A percentile compares a stretch with the other conserved stretches of the same genome.
Evolutionary conservation across 78 protist genomes (phyloP).

Genomic region (Polysphondylium violaceum): DNA sequence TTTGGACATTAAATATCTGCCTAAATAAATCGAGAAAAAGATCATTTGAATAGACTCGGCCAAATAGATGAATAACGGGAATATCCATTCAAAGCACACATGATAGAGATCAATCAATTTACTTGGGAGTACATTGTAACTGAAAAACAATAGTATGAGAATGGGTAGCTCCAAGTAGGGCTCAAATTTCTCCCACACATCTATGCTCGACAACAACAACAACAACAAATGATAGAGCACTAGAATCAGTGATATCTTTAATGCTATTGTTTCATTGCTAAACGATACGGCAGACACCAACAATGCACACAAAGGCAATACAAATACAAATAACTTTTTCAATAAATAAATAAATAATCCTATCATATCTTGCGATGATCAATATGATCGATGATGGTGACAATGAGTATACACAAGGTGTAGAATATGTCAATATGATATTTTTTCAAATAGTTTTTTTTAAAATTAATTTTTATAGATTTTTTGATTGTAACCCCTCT

Average conservation of each 20-base stretch:
- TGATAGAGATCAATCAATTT: neutral
- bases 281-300: slow-evolving; percentile 6
- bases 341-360: too few species aligned
- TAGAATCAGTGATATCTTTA: neutral
- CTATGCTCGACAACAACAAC: slow-evolving; percentile 1
- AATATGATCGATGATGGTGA: too few species aligned
- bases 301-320: neutral
- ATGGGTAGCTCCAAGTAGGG: slow-evolving; percentile 11
- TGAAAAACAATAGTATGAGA: neutral
- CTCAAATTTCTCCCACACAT: neutral
- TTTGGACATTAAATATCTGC: neutral
- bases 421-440: too few species aligned
- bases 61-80: neutral
- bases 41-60: slow-evolving; percentile 12
- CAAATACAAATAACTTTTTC: slow-evolving; percentile 11
- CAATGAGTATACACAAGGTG: too few species aligned
- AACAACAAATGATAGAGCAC: neutral
- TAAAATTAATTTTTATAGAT: too few species aligned
- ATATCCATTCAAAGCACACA: slow-evolving; percentile 14
- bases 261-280: neutral
- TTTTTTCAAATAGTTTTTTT: too few species aligned
- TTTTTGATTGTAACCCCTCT: too few species aligned
- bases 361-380: too few species aligned
- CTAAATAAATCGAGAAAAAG: neutral
- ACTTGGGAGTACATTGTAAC: neutral